phyloP scores from a whole-genome alignment of 2,329 filamentous ascomycete species.

The Colletotrichum brevisporum region DNA sequence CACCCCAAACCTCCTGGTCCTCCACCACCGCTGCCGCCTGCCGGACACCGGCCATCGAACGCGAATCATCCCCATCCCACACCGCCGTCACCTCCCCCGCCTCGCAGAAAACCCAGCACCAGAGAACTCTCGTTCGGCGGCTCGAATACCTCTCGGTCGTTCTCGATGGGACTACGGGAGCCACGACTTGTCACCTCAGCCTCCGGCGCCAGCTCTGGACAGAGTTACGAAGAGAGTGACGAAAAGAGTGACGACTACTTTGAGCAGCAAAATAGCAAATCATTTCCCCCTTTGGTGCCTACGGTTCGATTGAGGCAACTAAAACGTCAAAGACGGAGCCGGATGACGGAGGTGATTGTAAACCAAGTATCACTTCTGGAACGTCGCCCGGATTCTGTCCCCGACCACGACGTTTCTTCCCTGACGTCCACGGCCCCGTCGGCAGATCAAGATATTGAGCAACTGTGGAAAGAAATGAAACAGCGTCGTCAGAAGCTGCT shows the following conservation, averaged over 20 bases:
- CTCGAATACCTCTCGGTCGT: constrained; percentile 9
- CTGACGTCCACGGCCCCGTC: constrained; percentile 13
- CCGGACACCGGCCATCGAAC: background rate
- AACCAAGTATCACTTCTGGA: constrained; percentile 52
- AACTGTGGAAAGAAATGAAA: constrained; percentile 54
- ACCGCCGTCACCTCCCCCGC: constrained; percentile 26
- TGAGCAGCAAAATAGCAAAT: constrained; percentile 23
- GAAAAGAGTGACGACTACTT: constrained; percentile 22
- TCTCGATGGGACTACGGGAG: constrained; percentile 25
- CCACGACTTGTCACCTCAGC: constrained; percentile 14
- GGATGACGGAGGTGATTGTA: constrained; percentile 50
- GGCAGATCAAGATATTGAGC: constrained; percentile 49
- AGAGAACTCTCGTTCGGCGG: background rate
- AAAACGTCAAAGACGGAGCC: constrained; percentile 10
- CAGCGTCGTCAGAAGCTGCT: constrained; percentile 49
- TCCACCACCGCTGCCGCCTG: constrained; percentile 9
- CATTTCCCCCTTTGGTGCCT: constrained; percentile 39
- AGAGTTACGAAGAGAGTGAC: background rate
- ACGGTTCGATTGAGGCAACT: constrained; percentile 23
- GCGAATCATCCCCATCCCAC: constrained; percentile 3
- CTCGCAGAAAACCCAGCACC: background rate
- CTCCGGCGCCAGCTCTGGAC: constrained; percentile 24
- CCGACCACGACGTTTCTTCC: constrained; percentile 31
- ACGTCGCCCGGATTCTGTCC: constrained; percentile 44
- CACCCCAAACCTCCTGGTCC: constrained; percentile 14